Evolutionary conservation across 2,329 filamentous ascomycete species (phyloP), one percentile per base, ranked within the genome.

Genomic region (Neurospora crassa): DNA sequence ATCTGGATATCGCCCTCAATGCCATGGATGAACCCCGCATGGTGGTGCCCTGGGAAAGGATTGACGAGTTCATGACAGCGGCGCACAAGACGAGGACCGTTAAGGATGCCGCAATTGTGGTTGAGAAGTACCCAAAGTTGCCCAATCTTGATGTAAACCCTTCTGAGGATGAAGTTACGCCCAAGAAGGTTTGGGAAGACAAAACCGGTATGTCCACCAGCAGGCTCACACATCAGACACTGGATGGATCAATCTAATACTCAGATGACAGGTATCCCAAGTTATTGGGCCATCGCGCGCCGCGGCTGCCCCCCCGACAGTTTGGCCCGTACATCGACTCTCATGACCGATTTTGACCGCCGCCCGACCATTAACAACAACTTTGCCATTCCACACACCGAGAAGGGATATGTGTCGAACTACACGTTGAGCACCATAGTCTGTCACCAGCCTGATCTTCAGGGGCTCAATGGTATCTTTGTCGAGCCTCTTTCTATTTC

Each of bases 1-100:
- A 92, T 75, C 89, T 92, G 86, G 89, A 91, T 72, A 84, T 91
- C 71, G 85, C 89, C 0, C 82, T 91, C 72, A 92, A 91, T 74
- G 83, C 86, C 41, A 88, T 91, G 84, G 90, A 92, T 75, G 89
- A 91, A 76, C 89, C 89, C 47, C 83, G 89, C 37, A 76, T 92
- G 10, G 84, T 91, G 14, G 86, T 88, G 2, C 85, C 89, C 3
- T 90, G 86, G 84, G 89, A 91, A 76, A 84, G 88, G 6, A 85
- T 91, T 69, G 80, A 87, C 37, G 78, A 78, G 0, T 84, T 86
- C 71, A 83, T 92, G 79, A 78, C 81, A 67, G 83, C 84, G 71
- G 88, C 88, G 42, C 81, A 83, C 70, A 80, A 83, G 73, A 84
- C 82, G 10, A 81, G 83, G 67, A 79, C 78, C 18, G 80, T 89